phyloP scores from a whole-genome alignment of 106 monocot species.

The Dendrobium huoshanense region DNA sequence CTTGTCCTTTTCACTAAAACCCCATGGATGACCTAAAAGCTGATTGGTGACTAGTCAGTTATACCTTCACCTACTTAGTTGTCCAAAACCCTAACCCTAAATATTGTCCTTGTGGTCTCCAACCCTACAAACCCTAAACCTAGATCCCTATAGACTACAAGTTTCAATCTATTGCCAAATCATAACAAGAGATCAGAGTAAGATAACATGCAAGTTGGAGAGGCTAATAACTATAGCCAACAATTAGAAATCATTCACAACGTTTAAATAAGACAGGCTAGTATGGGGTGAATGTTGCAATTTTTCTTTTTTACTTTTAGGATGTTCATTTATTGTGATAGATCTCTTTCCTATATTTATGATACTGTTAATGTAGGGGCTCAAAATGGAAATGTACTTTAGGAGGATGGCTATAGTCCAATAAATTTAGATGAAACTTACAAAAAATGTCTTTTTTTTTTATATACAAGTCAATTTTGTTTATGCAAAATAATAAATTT shows the following conservation, averaged over 20 bases:
- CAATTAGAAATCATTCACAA: not conserved
- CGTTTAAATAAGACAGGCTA: not conserved
- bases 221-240: constrained; percentile 1
- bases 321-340: constrained; percentile 6
- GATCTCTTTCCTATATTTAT: constrained; percentile 2
- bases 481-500: not conserved
- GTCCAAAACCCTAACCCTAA: constrained; percentile 2
- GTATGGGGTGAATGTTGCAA: not conserved
- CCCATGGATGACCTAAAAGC: not conserved
- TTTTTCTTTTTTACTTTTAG: not conserved
- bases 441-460: not conserved
- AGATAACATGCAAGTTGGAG: not conserved
- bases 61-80: not conserved
- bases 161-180: not conserved
- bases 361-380: not conserved
- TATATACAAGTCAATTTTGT: not conserved
- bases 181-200: not conserved
- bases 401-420: not conserved
- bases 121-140: constrained; percentile 3
- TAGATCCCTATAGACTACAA: not conserved
- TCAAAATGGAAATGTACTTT: not conserved
- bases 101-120: not conserved
- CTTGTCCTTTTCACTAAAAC: not conserved
- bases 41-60: constrained; percentile 3
- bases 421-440: not conserved